Evolutionary conservation across 768 basidiomycete species (phyloP).

Genomic region (Clavaria fumosa): DNA sequence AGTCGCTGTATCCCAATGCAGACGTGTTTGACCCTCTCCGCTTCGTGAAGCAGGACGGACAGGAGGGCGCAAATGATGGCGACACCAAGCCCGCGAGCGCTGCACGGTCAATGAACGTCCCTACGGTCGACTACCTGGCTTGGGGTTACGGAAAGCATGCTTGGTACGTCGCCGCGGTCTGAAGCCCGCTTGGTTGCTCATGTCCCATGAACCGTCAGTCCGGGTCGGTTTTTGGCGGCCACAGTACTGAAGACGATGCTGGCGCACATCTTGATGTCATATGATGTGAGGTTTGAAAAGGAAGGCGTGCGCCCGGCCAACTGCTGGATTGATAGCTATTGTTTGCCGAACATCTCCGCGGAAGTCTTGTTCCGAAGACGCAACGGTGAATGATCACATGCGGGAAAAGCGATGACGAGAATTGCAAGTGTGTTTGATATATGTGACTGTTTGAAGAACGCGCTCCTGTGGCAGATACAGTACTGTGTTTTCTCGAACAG

Average conservation of each 20-base stretch:
- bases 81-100: slow-evolving; percentile 15
- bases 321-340: neutral
- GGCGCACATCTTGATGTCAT: slow-evolving; percentile 24
- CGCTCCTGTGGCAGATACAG: no score
- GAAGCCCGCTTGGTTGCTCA: slow-evolving; percentile 1
- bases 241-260: slow-evolving; percentile 29
- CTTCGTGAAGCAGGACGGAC: slow-evolving; percentile 20
- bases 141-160: slow-evolving; percentile 25
- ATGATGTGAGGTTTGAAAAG: slow-evolving; percentile 18
- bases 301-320: neutral
- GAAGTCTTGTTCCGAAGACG: no score
- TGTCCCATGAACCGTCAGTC: neutral
- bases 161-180: slow-evolving; percentile 12
- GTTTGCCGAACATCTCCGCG: neutral
- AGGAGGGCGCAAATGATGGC: slow-evolving; percentile 19
- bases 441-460: no score
- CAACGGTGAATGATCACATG: no score
- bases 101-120: slow-evolving; percentile 15
- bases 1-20: slow-evolving; percentile 19
- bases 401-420: no score
- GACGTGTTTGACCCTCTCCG: slow-evolving; percentile 28
- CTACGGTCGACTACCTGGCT: slow-evolving; percentile 20
- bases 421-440: no score
- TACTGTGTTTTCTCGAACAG: no score
- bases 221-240: slow-evolving; percentile 26